These are phyloP conservation scores for Colletotrichum caudatum DNA, from an alignment of 2,329 filamentous ascomycete genomes.

Conservation along the genomic window DNA sequence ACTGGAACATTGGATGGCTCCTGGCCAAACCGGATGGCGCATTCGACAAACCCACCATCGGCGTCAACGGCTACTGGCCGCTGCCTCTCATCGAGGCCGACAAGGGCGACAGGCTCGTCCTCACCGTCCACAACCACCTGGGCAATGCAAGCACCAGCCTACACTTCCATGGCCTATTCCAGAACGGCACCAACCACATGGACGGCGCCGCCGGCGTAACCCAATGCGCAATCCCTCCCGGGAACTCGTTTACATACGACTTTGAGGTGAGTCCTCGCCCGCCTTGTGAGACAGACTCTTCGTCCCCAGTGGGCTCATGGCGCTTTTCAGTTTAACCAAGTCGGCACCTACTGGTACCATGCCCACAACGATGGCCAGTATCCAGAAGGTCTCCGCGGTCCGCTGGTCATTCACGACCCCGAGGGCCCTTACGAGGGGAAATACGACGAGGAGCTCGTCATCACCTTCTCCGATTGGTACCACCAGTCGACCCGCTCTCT, in stretches of 20 bases:
- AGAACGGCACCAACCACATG: slow-evolving; percentile 68
- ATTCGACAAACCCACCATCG: slow-evolving; percentile 68
- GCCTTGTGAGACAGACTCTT: too few species aligned
- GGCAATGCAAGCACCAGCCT: slow-evolving; percentile 65
- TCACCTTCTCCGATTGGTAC: slow-evolving; percentile 73
- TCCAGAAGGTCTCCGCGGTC: slow-evolving; percentile 68
- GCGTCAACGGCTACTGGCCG: slow-evolving; percentile 75
- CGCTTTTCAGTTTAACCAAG: slow-evolving; percentile 37
- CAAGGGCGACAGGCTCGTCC: slow-evolving; percentile 63
- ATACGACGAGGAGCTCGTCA: slow-evolving; percentile 65
- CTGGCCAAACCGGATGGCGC: slow-evolving; percentile 70
- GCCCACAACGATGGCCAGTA: slow-evolving; percentile 62
- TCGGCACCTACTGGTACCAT: slow-evolving; percentile 69
- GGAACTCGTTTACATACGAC: slow-evolving; percentile 66
- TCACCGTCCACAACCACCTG: slow-evolving; percentile 63
- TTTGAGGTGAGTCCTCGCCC: slow-evolving; percentile 58
- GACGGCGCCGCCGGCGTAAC: slow-evolving; percentile 69
- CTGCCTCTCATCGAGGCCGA: slow-evolving; percentile 68
- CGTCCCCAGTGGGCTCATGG: neutral
- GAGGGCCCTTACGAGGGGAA: slow-evolving; percentile 59
- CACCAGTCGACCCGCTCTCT: slow-evolving; percentile 65
- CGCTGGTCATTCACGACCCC: slow-evolving; percentile 67
- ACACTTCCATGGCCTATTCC: slow-evolving; percentile 73
- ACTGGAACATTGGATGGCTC: slow-evolving; percentile 74
- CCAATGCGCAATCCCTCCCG: slow-evolving; percentile 68